Evolutionary conservation across 192 early-diverging fungal species (phyloP).

Genomic region (Dissophora globulifera): DNA sequence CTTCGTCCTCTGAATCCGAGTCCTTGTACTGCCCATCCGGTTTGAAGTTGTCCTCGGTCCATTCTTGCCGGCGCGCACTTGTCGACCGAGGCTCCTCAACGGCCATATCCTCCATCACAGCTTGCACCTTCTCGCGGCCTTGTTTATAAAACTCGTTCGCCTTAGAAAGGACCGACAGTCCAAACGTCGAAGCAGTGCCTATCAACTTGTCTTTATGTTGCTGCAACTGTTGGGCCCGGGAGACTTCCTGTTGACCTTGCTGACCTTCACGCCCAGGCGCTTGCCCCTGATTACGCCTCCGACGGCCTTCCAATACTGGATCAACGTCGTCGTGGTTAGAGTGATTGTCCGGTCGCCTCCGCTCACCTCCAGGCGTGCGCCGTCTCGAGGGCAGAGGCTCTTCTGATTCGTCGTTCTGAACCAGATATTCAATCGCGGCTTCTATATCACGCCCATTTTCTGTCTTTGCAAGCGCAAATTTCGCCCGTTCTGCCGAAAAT

Average conservation of each 20-base stretch:
- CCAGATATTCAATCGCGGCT: conserved; percentile 62
- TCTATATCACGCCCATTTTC: conserved; percentile 68
- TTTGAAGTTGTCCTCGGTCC: conserved; percentile 21
- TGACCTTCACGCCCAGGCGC: neutral
- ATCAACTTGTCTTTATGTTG: conserved; percentile 66
- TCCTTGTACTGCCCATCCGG: conserved; percentile 31
- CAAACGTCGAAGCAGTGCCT: conserved; percentile 65
- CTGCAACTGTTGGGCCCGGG: conserved; percentile 46
- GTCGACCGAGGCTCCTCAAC: conserved; percentile 37
- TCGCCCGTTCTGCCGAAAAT: conserved; percentile 74
- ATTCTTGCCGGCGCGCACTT: conserved; percentile 24
- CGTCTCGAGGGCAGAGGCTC: conserved; percentile 20
- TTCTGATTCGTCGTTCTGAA: conserved; percentile 54
- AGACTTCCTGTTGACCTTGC: conserved; percentile 19
- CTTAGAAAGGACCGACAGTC: conserved; percentile 70
- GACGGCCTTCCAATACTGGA: conserved; percentile 23
- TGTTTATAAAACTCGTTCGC: conserved; percentile 74
- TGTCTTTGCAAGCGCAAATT: conserved; percentile 74
- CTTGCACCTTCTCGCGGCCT: conserved; percentile 67
- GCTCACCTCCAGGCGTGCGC: neutral
- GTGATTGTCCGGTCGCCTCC: neutral
- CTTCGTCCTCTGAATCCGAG: conserved; percentile 47
- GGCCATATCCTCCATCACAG: conserved; percentile 69
- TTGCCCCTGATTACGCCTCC: conserved; percentile 19
- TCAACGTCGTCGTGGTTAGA: conserved; percentile 27